phyloP scores from a whole-genome alignment of 2,329 filamentous ascomycete species.

The Colletotrichum plurivorum region DNA sequence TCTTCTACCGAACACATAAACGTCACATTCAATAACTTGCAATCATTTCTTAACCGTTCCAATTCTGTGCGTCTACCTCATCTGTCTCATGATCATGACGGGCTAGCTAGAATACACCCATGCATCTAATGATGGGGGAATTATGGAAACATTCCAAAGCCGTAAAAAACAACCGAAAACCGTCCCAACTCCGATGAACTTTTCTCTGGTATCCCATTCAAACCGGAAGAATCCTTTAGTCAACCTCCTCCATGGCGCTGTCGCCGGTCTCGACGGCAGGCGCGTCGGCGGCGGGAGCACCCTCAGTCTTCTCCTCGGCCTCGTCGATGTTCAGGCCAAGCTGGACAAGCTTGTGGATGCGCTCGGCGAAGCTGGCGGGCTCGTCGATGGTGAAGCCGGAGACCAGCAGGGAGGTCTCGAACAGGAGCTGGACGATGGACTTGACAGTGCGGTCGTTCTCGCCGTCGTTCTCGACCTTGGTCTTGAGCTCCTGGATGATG shows the following conservation, averaged over 20 bases:
- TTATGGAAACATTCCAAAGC: slow-evolving; percentile 48
- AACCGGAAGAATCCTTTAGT: slow-evolving; percentile 71
- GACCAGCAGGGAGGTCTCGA: slow-evolving; percentile 98
- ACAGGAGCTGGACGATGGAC: slow-evolving; percentile 98
- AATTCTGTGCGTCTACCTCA: slow-evolving; percentile 55
- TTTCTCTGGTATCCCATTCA: slow-evolving; percentile 53
- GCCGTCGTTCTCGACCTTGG: slow-evolving; percentile 97
- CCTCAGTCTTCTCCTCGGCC: slow-evolving; percentile 82
- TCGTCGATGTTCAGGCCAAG: slow-evolving; percentile 98
- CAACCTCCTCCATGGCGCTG: slow-evolving; percentile 99
- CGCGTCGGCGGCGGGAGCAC: slow-evolving; percentile 70
- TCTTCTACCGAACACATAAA: too few relatives aligned
- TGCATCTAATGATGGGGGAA: slow-evolving; percentile 47
- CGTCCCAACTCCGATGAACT: slow-evolving; percentile 57
- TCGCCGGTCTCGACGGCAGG: slow-evolving; percentile 77
- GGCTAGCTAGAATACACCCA: slow-evolving; percentile 58
- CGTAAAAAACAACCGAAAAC: slow-evolving; percentile 50
- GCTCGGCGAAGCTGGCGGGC: slow-evolving; percentile 97
- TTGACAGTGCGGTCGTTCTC: slow-evolving; percentile 99
- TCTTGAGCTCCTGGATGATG: slow-evolving; percentile 99
- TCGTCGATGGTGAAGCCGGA: slow-evolving; percentile 99
- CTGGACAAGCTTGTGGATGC: slow-evolving; percentile 99
- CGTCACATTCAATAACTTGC: too few relatives aligned
- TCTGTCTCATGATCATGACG: slow-evolving; percentile 58
- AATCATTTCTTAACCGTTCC: slow-evolving; percentile 38